These are phyloP conservation scores for Hypoxylon sp. DNA, from an alignment of 2,329 filamentous ascomycete genomes.

Conservation along the genomic window DNA sequence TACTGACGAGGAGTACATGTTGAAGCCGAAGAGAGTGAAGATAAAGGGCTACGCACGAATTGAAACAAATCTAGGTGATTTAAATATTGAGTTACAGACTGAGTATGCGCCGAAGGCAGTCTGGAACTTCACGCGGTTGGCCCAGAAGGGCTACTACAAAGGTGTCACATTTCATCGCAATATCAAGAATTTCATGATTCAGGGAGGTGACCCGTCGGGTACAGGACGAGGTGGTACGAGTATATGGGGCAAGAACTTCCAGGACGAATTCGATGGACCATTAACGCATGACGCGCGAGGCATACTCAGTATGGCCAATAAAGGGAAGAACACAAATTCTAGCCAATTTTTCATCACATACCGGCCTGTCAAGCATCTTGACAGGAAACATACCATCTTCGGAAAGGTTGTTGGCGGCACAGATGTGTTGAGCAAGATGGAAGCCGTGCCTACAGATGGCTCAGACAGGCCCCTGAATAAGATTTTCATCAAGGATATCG, in stretches of 20 bases:
- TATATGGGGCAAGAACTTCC: conserved; percentile 94
- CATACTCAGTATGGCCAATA: conserved; percentile 94
- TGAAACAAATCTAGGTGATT: conserved; percentile 83
- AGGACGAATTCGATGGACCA: conserved; percentile 92
- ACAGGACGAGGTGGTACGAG: conserved; percentile 91
- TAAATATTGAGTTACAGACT: conserved; percentile 90
- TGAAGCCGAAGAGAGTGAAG: conserved; percentile 90
- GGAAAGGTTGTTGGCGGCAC: conserved; percentile 84
- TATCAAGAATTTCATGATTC: conserved; percentile 97
- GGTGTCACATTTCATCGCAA: conserved; percentile 90
- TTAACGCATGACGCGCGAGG: conserved; percentile 86
- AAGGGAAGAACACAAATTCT: conserved; percentile 97
- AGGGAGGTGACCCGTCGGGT: conserved; percentile 93
- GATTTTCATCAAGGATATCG: conserved; percentile 84
- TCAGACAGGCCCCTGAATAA: conserved; percentile 81
- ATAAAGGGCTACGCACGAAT: conserved; percentile 92
- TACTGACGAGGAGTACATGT: conserved; percentile 96
- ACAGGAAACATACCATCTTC: conserved; percentile 98
- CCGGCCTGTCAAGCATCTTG: conserved; percentile 84
- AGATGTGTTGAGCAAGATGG: conserved; percentile 79
- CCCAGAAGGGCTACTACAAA: conserved; percentile 91
- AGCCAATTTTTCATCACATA: conserved; percentile 97
- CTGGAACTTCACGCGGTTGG: conserved; percentile 94
- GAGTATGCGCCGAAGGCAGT: conserved; percentile 93
- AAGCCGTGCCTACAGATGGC: conserved; percentile 81